Base-by-base conservation (phyloP, 352 stramenopile genomes). In the Pythium brachiatum region DNA sequence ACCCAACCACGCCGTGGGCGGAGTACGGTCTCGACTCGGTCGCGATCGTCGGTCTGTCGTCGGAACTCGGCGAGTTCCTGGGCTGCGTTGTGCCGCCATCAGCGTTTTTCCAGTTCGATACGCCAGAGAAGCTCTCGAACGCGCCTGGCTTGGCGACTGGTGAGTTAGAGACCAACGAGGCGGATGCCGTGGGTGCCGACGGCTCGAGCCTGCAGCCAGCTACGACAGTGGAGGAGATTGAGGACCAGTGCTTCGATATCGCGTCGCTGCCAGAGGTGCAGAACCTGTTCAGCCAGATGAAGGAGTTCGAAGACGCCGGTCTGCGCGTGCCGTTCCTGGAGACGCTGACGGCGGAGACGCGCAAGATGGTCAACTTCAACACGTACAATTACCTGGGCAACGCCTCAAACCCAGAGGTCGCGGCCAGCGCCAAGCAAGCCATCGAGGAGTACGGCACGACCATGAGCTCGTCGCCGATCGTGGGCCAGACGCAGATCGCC, bases 341-440 rank as follows among this genome's bases (percentile, higher is more conserved):
- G 47, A 81, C 78, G 25, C 65, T 93, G 5, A 90, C 81, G 26
- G 64, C 78, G 1, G 81, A 85, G 56, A 90, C 87, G 70, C 75
- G 81, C 13, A 72, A 78, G 44, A 88, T 88, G 78, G 74, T 81
- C 26, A 94, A 94, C 78, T 92, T 90, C 68, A 92, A 92, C 73
- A 92, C 84, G 47, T 93, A 93, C 75, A 93, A 93, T 60, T 93
- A 93, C 60, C 73, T 93, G 16, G 84, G 84, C 20, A 88, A 92
- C 48, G 81, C 84, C 2, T 84, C 75, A 26, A 73, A 91, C 66
- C 56, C 64, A 15, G 67, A 74, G 23, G 80, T 91, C 15, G 73
- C 73, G 18, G 66, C 69, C 53, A 82, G 78, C 20, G 81, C 79
- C 2, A 83, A 86, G 63, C 67, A 74, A 20, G 84, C 69, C 25